Evolutionary conservation across 1,284 basidiomycete species (phyloP), one percentile per base, ranked within the genome.

Genomic region (Ceratobasidium sp.): DNA sequence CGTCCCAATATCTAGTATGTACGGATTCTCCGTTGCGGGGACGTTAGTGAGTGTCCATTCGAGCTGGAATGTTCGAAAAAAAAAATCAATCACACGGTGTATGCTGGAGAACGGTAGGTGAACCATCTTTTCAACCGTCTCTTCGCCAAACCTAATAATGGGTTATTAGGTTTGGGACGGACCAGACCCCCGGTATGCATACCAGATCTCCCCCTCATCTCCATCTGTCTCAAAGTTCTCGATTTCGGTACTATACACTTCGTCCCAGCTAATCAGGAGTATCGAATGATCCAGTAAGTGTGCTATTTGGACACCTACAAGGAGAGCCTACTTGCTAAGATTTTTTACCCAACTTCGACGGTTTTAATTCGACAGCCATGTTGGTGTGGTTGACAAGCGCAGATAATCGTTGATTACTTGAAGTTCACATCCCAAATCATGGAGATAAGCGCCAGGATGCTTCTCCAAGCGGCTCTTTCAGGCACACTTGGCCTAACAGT

Each of bases 181-280:
- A n/a, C 37, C 58, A 46, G 14, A 5, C 13, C 31, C 9, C 29
- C 19, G 19, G 31, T 34, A 37, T 19, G 78, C 83, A 46, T 75
- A 93, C 94, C 95, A 96, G 31, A 95, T 86, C 82, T 96, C 94
- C 48, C 95, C 94, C 80, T 95, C 93, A 81, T 96, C 93, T 13
- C 92, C 91, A 62, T 95, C 94, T 31, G 39, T 61, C 48, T 89
- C 83, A 77, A 94, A 96, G 79, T 92, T 93, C 56, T 82, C 81
- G 22, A 95, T 83, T 79, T 96, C 94, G 65, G 87, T 85, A 43
- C 88, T 83, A 80, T 92, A 93, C 9, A 90, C 87, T 64, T 84
- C 78, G 79, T 93, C 90, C 92, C 92, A 92, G 81, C 91, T 92
- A 54, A 61, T n/a, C 43, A 61, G 24, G 29, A 66, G 24, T 16